These are phyloP conservation scores for Verruconis gallopava DNA, from an alignment of 2,329 filamentous ascomycete species.

Conservation along the genomic window DNA sequence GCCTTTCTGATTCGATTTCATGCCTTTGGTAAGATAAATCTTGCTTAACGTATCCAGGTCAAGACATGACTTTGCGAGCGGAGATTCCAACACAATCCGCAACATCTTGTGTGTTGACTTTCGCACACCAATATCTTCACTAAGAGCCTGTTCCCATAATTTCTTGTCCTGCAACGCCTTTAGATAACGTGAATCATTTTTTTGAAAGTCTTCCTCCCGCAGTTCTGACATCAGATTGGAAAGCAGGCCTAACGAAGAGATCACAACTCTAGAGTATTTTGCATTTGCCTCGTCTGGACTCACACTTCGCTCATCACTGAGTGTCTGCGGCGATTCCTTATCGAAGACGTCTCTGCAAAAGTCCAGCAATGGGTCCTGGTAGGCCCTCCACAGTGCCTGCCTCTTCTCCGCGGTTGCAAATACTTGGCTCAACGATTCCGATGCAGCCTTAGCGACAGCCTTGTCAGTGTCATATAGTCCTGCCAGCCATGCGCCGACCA, in stretches of 20 bases:
- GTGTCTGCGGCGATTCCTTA: slow-evolving; percentile 63
- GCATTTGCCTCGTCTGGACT: slow-evolving; percentile 72
- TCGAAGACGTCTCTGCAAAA: slow-evolving; percentile 67
- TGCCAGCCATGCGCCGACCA: slow-evolving; percentile 82
- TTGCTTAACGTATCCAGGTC: slow-evolving; percentile 45
- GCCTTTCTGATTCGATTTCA: slow-evolving; percentile 58
- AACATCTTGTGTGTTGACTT: slow-evolving; percentile 45
- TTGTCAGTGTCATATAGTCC: slow-evolving; percentile 80
- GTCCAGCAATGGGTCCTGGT: slow-evolving; percentile 66
- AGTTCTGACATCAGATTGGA: slow-evolving; percentile 38
- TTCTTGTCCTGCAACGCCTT: slow-evolving; percentile 50
- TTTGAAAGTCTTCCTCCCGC: slow-evolving; percentile 40
- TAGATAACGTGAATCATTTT: slow-evolving; percentile 49
- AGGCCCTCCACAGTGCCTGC: slow-evolving; percentile 63
- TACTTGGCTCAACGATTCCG: slow-evolving; percentile 61
- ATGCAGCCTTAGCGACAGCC: slow-evolving; percentile 60
- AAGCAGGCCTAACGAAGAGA: slow-evolving; percentile 43
- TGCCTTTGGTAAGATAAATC: slow-evolving; percentile 59
- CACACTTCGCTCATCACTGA: slow-evolving; percentile 81
- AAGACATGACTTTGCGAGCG: slow-evolving; percentile 20
- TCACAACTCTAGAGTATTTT: slow-evolving; percentile 72
- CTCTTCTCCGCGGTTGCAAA: slow-evolving; percentile 72
- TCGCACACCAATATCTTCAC: slow-evolving; percentile 45
- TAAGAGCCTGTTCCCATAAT: slow-evolving; percentile 46
- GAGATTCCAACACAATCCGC: slow-evolving; percentile 29